Evolutionary conservation across 1,284 basidiomycete genomes (phyloP).

Genomic region (Moesziomyces globuligerus): DNA sequence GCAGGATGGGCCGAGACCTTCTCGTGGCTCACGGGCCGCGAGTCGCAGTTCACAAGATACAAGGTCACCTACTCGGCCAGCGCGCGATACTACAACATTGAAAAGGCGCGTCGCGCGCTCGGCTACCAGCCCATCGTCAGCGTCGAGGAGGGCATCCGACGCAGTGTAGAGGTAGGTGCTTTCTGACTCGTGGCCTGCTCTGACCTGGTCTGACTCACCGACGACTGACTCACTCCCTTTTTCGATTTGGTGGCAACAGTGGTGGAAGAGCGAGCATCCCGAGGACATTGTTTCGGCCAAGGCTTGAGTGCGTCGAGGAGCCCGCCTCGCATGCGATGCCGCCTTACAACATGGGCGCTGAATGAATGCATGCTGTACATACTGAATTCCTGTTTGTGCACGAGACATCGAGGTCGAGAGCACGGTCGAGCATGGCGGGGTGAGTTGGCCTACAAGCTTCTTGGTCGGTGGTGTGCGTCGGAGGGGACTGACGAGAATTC

Average conservation of each 20-base stretch:
- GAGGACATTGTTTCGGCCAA: conserved; percentile 39
- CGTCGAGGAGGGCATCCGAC: conserved; percentile 85
- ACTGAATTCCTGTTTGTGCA: too few species aligned
- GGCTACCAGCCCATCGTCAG: conserved; percentile 93
- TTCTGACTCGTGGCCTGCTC: neutral
- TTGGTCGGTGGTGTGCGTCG: too few species aligned
- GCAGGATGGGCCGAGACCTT: conserved; percentile 75
- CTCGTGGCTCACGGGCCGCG: conserved; percentile 79
- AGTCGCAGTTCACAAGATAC: conserved; percentile 89
- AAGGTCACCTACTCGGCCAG: conserved; percentile 77
- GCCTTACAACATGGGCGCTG: too few species aligned
- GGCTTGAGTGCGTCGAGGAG: conserved; percentile 7
- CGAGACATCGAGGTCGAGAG: too few species aligned
- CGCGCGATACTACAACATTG: conserved; percentile 89
- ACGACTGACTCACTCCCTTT: neutral
- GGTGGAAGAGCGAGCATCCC: conserved; percentile 53
- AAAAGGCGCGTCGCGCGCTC: conserved; percentile 88
- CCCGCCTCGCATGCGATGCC: neutral
- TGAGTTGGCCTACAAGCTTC: too few species aligned
- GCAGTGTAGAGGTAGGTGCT: conserved; percentile 72
- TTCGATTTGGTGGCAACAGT: conserved; percentile 5
- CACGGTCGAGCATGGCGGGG: too few species aligned
- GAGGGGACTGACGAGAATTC: too few species aligned
- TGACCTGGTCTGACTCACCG: neutral
- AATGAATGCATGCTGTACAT: too few species aligned